Base-by-base conservation (phyloP, 2,329 filamentous ascomycete genomes). In the Talaromyces sp. region DNA sequence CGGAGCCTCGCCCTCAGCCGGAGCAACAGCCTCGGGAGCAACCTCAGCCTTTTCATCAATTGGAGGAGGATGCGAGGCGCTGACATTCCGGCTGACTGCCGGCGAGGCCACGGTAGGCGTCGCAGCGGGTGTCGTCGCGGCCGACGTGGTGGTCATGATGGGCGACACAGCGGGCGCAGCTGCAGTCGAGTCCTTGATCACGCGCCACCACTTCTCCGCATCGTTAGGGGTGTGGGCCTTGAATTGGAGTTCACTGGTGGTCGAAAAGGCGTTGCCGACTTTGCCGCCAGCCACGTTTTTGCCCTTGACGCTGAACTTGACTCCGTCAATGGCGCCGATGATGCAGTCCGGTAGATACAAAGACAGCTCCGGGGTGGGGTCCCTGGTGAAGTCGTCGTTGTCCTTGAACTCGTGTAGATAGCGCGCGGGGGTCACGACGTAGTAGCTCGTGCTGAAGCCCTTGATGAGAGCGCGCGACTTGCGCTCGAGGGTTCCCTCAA, bases 341-440 rank as follows among this genome's bases (percentile, higher is more conserved):
- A 88, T 76, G 67, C 93, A 95, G 68, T 99, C 94, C 11, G 94
- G 92, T 0, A 99, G 86, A 75, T 93, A 97, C 66, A 99, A 85
- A 14, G 90, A 94, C 46, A 94, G 80, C 73, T 99, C 93, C 0
- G 94, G 93, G 60, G 84, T 82, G 7, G 76, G 76, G n/a, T 78
- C 75, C 50, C 68, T 81, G 60, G 78, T 78, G 70, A 85, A 82
- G 68, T 87, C 83, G 69, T 97, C 93, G 71, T 90, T 89, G 70
- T 95, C 92, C 78, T 96, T 96, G 82, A 96, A 99, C 75, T 97
- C 92, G 78, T 99, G 94, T 61, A 99, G 79, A 77, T 88, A 99
- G 70, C 90, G 91, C 60, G 90, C 85, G 0, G 91, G 89, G 0
- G 92, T 96, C 54, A 97, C 86, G 60, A 94, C 93, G 72, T 96